A percentile compares a stretch with the other conserved stretches of the same genome.
Conservation (phyloP, 2,329 filamentous ascomycete genomes). For the Cladosporium velox region DNA sequence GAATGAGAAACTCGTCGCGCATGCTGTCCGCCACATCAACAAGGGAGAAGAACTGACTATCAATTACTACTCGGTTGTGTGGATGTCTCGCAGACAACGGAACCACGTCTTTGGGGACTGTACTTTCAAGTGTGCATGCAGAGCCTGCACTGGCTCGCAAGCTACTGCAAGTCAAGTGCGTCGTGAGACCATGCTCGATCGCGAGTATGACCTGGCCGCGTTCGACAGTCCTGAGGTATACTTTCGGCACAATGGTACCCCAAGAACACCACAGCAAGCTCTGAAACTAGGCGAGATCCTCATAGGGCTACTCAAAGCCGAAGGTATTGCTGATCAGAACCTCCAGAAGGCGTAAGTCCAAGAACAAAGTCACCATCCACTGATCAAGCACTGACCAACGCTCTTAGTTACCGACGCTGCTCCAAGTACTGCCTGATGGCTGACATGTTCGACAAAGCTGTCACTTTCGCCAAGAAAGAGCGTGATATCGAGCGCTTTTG, state of each 20-base stretch:
- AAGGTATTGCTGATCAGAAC: slow-evolving; percentile 19
- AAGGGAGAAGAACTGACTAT: slow-evolving; percentile 34
- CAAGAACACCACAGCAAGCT: background rate
- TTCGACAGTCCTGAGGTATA: background rate
- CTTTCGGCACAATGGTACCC: background rate
- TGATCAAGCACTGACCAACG: background rate
- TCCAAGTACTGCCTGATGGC: slow-evolving; percentile 25
- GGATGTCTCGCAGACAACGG: slow-evolving; percentile 22
- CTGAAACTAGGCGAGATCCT: slow-evolving; percentile 22
- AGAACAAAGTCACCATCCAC: background rate
- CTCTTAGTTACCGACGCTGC: slow-evolving; percentile 24
- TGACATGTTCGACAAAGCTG: slow-evolving; percentile 24
- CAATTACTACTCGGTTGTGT: slow-evolving; percentile 26
- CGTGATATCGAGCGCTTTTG: slow-evolving; percentile 34
- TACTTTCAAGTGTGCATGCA: slow-evolving; percentile 35
- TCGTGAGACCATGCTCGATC: slow-evolving; percentile 19
- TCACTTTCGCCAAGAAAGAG: slow-evolving; percentile 29
- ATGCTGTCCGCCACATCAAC: slow-evolving; percentile 34
- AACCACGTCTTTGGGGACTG: slow-evolving; percentile 29
- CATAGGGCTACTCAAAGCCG: slow-evolving; percentile 26
- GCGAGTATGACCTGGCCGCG: background rate
- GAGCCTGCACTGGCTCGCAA: slow-evolving; percentile 29
- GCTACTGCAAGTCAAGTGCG: slow-evolving; percentile 14
- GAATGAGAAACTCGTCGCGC: slow-evolving; percentile 27
- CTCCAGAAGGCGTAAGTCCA: background rate